Conservation (phyloP, 768 basidiomycete species). For the Naematelia aurantialba region DNA sequence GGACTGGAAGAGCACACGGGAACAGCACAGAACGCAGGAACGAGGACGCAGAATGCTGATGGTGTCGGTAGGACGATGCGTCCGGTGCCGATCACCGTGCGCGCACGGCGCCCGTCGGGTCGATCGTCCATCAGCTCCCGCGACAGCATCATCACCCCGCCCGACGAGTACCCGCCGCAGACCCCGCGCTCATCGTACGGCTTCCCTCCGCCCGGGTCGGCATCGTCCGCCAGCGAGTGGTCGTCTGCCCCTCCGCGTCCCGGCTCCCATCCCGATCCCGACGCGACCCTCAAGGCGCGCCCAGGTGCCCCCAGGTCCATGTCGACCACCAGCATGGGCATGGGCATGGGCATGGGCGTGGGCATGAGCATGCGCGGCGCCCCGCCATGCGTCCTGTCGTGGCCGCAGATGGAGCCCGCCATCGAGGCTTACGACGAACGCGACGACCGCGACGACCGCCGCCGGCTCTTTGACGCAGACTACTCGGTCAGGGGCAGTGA, state of each 20-base stretch:
- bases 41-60: neutral
- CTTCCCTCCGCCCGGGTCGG: constrained; percentile 7
- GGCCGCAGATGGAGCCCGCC: neutral
- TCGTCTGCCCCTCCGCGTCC: no score
- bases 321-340: no score
- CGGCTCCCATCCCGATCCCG: no score
- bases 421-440: neutral
- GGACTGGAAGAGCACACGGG: no score
- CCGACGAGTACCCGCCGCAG: constrained; percentile 21
- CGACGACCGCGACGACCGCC: no score
- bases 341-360: no score
- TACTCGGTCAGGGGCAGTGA: neutral
- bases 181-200: constrained; percentile 15
- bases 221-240: constrained; percentile 6
- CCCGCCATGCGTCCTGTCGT: neutral
- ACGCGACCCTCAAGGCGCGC: no score
- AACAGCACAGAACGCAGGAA: no score
- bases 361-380: no score
- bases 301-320: no score
- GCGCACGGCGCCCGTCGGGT: neutral
- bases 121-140: constrained; percentile 12
- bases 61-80: neutral
- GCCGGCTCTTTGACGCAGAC: neutral
- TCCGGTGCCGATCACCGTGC: neutral
- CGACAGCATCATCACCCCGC: constrained; percentile 16